Conservation (phyloP, 1,284 basidiomycete species). For the Ceratobasidium theobromae region DNA sequence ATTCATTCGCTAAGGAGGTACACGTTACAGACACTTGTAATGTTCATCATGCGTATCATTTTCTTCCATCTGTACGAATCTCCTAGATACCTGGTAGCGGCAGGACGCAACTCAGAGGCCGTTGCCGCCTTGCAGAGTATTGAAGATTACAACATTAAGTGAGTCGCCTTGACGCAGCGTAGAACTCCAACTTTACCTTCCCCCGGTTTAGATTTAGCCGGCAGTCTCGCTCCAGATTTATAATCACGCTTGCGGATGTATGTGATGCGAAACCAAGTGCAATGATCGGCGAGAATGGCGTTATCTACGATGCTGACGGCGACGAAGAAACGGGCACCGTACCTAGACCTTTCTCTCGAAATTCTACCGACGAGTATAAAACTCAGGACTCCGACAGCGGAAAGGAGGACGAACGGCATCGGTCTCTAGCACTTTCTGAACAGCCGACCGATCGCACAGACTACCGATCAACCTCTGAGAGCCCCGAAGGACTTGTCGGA, state of each 20-base stretch:
- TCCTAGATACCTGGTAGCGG: conserved; percentile 85
- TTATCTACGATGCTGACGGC: not conserved
- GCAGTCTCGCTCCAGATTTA: conserved; percentile 30
- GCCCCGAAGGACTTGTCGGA: conserved; percentile 17
- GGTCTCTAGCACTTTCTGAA: conserved; percentile 4
- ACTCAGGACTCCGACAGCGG: conserved; percentile 2
- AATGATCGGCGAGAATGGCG: conserved; percentile 10
- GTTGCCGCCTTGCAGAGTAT: conserved; percentile 79
- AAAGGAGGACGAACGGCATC: not conserved
- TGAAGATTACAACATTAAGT: conserved; percentile 66
- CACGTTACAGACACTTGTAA: conserved; percentile 67
- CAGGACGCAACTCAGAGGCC: conserved; percentile 79
- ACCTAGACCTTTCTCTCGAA: not conserved
- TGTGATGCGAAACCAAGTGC: conserved; percentile 25
- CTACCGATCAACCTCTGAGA: conserved; percentile 9
- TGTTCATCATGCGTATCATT: conserved; percentile 83
- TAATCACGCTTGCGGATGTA: conserved; percentile 22
- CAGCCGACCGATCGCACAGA: conserved; percentile 17
- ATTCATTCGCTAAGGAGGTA: not conserved
- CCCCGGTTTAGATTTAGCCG: not conserved
- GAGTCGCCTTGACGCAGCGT: not conserved
- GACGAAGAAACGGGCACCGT: conserved; percentile 1
- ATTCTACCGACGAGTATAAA: conserved; percentile 9
- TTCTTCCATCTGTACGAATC: conserved; percentile 93
- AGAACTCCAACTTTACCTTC: not conserved